phyloP scores from a whole-genome alignment of 352 stramenopile genomes.

The Phytophthora quininea region DNA sequence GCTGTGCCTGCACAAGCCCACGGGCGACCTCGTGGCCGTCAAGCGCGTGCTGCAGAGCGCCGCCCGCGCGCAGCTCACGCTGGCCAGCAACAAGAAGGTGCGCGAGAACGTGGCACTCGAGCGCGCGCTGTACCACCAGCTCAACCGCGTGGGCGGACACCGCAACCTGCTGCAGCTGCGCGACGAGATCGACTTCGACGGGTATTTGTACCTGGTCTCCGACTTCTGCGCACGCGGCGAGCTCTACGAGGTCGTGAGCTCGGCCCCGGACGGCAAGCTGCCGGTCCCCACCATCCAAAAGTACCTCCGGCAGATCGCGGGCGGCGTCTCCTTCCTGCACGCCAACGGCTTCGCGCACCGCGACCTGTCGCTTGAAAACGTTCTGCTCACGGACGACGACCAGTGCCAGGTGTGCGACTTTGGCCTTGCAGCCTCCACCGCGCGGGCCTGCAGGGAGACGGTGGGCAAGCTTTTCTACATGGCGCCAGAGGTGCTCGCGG shows the following conservation, averaged over 20 bases:
- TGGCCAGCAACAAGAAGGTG: constrained; percentile 76
- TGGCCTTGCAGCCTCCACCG: constrained; percentile 31
- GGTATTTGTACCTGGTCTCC: constrained; percentile 56
- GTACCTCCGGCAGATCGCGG: constrained; percentile 33
- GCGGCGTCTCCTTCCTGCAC: constrained; percentile 34
- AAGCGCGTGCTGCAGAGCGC: constrained; percentile 82
- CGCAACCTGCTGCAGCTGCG: constrained; percentile 51
- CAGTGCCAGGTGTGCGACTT: constrained; percentile 60
- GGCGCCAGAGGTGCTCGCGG: constrained; percentile 46
- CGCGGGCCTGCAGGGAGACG: constrained; percentile 20
- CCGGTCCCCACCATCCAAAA: constrained; percentile 8
- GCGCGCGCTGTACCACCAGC: constrained; percentile 67
- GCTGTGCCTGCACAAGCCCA: constrained; percentile 70
- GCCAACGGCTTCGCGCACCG: constrained; percentile 33
- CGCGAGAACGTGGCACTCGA: constrained; percentile 84
- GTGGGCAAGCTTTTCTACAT: constrained; percentile 53
- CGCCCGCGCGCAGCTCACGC: constrained; percentile 56
- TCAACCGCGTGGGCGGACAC: constrained; percentile 65
- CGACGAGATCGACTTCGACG: constrained; percentile 50
- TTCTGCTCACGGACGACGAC: constrained; percentile 31
- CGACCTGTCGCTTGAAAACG: constrained; percentile 53
- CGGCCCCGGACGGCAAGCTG: constrained; percentile 11
- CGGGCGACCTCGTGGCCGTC: constrained; percentile 69
- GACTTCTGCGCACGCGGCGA: constrained; percentile 46
- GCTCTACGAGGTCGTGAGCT: constrained; percentile 34